Conservation (phyloP, 2,329 filamentous ascomycete species). For the Colletotrichum sp. region DNA sequence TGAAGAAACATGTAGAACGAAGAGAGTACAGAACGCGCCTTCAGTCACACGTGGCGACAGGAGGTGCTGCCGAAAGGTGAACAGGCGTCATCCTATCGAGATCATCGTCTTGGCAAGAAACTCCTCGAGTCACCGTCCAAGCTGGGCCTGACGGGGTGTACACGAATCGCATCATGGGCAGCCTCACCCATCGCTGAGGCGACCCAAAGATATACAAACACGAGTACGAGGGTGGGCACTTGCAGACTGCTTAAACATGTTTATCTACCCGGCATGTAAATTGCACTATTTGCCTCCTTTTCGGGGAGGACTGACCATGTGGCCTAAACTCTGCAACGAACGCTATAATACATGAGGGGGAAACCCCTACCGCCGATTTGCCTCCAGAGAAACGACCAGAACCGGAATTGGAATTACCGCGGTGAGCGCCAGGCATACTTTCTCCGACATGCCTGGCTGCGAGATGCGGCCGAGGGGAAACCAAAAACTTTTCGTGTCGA, state of each 20-base stretch:
- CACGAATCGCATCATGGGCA: too few species aligned
- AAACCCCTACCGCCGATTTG: background rate
- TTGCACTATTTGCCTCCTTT: background rate
- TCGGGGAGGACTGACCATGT: background rate
- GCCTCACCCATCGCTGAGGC: background rate
- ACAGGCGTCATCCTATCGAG: background rate
- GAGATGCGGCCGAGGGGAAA: background rate
- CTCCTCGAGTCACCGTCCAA: background rate
- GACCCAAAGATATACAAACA: background rate
- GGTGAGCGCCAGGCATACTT: background rate
- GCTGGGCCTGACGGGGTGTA: too few species aligned
- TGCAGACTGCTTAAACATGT: background rate
- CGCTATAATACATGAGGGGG: slow-evolving; percentile 16
- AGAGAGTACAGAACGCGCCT: background rate
- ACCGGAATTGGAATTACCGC: background rate
- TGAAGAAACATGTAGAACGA: background rate
- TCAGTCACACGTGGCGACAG: background rate
- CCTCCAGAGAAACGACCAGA: background rate
- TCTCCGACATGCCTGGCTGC: background rate
- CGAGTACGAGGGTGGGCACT: background rate
- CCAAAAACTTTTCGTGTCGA: slow-evolving; percentile 18
- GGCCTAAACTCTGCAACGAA: slow-evolving; percentile 19
- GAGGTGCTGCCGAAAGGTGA: background rate
- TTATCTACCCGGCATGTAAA: background rate
- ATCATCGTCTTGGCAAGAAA: background rate